A percentile compares a stretch with the other conserved stretches of the same genome.
Evolutionary conservation across 1,284 basidiomycete genomes (phyloP).

Genomic region (Cutaneotrichosporon cavernicola): DNA sequence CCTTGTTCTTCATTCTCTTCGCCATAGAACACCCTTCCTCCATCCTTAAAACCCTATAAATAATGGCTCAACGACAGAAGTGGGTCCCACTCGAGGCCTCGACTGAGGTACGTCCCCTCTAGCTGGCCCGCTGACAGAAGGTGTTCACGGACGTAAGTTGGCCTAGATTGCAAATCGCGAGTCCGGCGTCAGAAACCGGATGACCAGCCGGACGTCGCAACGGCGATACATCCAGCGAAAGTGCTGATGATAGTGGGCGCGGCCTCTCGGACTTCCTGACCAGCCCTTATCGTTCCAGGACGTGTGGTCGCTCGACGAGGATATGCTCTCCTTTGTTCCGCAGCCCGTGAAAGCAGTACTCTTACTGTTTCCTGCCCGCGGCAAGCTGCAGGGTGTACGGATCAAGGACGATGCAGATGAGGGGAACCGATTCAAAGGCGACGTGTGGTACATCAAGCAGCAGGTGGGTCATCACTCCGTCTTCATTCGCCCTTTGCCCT

Average conservation of each 20-base stretch:
- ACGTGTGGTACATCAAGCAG: constrained; percentile 56
- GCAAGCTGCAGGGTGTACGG: constrained; percentile 58
- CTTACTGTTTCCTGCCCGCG: constrained; percentile 72
- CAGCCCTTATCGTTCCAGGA: constrained; percentile 68
- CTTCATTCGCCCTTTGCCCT: neutral
- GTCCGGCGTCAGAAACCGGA: neutral
- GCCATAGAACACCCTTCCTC: neutral
- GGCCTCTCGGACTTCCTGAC: constrained; percentile 66
- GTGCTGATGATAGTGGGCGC: constrained; percentile 65
- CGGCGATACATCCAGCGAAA: neutral
- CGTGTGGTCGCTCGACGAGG: constrained; percentile 75
- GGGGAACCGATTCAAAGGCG: constrained; percentile 35
- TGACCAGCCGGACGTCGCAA: neutral
- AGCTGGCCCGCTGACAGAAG: constrained; percentile 23
- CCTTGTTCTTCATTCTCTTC: neutral
- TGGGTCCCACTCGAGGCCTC: constrained; percentile 78
- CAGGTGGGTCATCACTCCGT: constrained; percentile 43
- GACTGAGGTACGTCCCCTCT: constrained; percentile 60
- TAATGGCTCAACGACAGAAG: constrained; percentile 36
- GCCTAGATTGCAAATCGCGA: too few species aligned
- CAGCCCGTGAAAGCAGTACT: constrained; percentile 74
- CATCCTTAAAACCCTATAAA: neutral
- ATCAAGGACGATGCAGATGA: constrained; percentile 54
- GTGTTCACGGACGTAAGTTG: constrained; percentile 51
- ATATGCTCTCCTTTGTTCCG: constrained; percentile 69